Percentiles rank a stretch among this genome's conserved stretches.
phyloP scores from a whole-genome alignment of 2,329 filamentous ascomycete species.

The Cladosporium phlei region DNA sequence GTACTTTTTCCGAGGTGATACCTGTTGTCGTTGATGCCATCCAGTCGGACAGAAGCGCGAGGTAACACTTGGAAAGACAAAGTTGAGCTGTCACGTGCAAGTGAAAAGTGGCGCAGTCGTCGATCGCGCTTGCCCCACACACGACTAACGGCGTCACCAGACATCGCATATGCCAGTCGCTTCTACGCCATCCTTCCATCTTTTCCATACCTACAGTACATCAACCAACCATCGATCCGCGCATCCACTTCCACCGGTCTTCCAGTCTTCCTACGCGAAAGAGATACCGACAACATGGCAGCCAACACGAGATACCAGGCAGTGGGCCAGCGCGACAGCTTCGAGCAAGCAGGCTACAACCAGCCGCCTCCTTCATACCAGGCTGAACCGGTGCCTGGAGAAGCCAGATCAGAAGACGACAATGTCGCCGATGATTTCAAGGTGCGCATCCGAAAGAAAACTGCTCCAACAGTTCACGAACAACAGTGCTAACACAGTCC shows the following conservation, averaged over 20 bases:
- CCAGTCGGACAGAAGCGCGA: no score
- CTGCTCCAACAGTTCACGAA: no score
- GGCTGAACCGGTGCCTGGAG: conserved; percentile 56
- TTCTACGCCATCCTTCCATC: conserved; percentile 8
- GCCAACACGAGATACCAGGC: conserved; percentile 75
- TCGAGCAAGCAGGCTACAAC: conserved; percentile 65
- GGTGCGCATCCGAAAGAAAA: conserved; percentile 50
- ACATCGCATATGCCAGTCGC: background rate
- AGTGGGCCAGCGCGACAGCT: conserved; percentile 80
- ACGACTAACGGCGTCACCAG: conserved; percentile 7
- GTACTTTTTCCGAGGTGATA: no score
- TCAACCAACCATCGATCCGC: no score
- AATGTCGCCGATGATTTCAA: conserved; percentile 98
- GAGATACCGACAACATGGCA: no score
- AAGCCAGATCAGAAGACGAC: conserved; percentile 74
- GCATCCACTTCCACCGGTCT: no score
- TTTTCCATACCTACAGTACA: no score
- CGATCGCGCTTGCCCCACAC: background rate
- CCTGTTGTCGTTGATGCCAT: no score
- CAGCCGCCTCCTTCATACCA: conserved; percentile 82
- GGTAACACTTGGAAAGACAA: background rate
- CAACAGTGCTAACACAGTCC: conserved; percentile 16
- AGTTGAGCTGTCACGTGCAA: no score
- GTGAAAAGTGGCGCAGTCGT: background rate
- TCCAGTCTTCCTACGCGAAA: no score